Evolutionary conservation across 352 stramenopile species (phyloP), one percentile per base, ranked within the genome.

Genomic region (Pythium myriotylum): DNA sequence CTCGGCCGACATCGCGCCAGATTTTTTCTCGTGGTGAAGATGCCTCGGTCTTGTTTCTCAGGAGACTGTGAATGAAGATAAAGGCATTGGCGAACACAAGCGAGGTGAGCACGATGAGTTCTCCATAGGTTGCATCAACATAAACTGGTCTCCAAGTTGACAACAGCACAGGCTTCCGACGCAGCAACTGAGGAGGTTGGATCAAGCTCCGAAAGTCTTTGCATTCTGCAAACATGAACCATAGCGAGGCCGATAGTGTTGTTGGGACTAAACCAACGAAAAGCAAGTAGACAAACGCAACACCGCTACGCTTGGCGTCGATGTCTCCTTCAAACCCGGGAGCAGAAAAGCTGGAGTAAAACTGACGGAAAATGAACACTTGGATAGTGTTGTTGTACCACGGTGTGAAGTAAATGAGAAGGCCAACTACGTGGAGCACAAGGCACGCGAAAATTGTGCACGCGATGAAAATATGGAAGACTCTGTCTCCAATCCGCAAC

Each of bases 211-310:
- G 59, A n/a, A 66, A 45, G 10, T 41, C 19, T 22, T 23, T 42
- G 48, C 61, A 29, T 10, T 22, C 12, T 17, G 58, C 52, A 33
- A 68, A 61, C 10, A 13, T 9, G 27, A 62, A 54, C 69, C 69
- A 76, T 1, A 74, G 42, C 3, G 33, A 47, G 3, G 24, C 33
- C 4, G 61, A 52, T 3, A 72, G 7, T 3, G 61, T 0, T 0
- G 52, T 74, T 1, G 70, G 66, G 1, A 53, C 16, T 0, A 74
- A 17, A 1, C 70, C 66, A 29, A 67, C 50, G 16, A 29, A 29
- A 1, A 77, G 47, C 9, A 77, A 37, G 39, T 70, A 77, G 19
- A 70, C 61, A 17, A 72, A 68, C 1, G 66, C 66, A n/a, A 70
- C 55, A 8, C 62, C 60, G 14, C 62, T 33, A n/a, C 54, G 51